Base-by-base conservation (phyloP, 768 basidiomycete genomes). In the Psilocybe tampanensis region DNA sequence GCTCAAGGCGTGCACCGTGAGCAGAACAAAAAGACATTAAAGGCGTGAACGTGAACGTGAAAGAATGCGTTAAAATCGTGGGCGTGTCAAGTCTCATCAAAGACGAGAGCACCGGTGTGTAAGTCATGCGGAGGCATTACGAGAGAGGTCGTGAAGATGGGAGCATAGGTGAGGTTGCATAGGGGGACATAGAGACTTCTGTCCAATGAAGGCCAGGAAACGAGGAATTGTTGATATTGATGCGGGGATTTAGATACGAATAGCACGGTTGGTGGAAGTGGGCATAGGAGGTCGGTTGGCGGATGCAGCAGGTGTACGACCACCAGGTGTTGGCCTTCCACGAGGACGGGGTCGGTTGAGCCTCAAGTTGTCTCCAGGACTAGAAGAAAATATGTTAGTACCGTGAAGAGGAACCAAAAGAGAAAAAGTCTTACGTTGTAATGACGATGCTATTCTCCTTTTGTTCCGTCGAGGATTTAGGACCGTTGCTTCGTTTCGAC, bases 401-500 rank as follows among this genome's bases (percentile, higher is more conserved):
- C n/a, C n/a, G n/a, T 55, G 29, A 33, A 53, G 26, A 52, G 1
- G n/a, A n/a, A n/a, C 18, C 23, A 8, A 33, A 49, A 52, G n/a
- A 55, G 52, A 13, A 19, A 47, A 5, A 2, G 83, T n/a, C 86
- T 63, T 67, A 90, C 89, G 81, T 86, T 71, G 76, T 79, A 55
- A 83, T 72, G 59, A 60, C 45, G 22, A 29, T 23, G 33, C 22
- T 34, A 47, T 55, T 55, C 22, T 55, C 54, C 24, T 55, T 55
- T 11, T 55, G 54, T 13, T 45, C 54, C 17, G 54, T 55, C 8
- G 54, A 47, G 19, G 54, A 55, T 36, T 55, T 47, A 56, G 63
- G 51, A 26, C 79, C 81, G 0, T 72, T 76, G 61, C 79, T 83
- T 33, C 84, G 81, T 72, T 90, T 90, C 41, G 84, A 72, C 85